Conservation (phyloP, 805 yeast species). For the Pichia heedii region DNA sequence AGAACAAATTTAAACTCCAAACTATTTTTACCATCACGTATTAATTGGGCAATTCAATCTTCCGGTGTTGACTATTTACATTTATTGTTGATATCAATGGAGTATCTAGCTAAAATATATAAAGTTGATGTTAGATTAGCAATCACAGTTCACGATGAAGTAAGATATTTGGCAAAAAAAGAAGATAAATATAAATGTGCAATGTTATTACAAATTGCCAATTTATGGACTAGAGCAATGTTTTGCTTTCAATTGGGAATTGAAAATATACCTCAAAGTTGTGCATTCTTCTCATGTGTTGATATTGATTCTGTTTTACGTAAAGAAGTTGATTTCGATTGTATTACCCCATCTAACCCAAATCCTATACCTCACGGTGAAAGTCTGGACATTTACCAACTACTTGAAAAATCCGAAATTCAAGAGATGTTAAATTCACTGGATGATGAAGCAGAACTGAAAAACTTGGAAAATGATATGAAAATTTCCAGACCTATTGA, state of each 20-base stretch:
- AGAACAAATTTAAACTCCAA: slow-evolving; percentile 54
- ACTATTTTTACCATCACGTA: slow-evolving; percentile 76
- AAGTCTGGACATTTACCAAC: slow-evolving; percentile 48
- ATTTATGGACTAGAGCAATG: slow-evolving; percentile 94
- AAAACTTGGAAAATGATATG: slow-evolving; percentile 11
- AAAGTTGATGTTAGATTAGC: slow-evolving; percentile 65
- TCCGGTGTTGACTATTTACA: slow-evolving; percentile 97
- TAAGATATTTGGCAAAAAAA: slow-evolving; percentile 68
- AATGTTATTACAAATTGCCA: slow-evolving; percentile 76
- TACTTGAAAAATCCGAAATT: slow-evolving; percentile 36
- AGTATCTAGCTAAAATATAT: slow-evolving; percentile 59
- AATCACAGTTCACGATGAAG: slow-evolving; percentile 92
- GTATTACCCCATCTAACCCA: slow-evolving; percentile 84
- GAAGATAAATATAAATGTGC: slow-evolving; percentile 72
- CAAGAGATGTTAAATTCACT: slow-evolving; percentile 17
- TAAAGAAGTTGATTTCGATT: slow-evolving; percentile 87
- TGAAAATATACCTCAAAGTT: slow-evolving; percentile 81
- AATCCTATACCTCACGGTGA: slow-evolving; percentile 70
- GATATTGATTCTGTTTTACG: slow-evolving; percentile 84
- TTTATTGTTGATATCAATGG: slow-evolving; percentile 76
- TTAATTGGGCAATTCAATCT: slow-evolving; percentile 97
- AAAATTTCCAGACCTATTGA: slow-evolving; percentile 20
- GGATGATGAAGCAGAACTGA: slow-evolving; percentile 9
- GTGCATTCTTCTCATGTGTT: slow-evolving; percentile 92
- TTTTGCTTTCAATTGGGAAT: slow-evolving; percentile 90